Base-by-base conservation (phyloP, 495 filamentous ascomycete species). In the Penicillium mononematosum region DNA sequence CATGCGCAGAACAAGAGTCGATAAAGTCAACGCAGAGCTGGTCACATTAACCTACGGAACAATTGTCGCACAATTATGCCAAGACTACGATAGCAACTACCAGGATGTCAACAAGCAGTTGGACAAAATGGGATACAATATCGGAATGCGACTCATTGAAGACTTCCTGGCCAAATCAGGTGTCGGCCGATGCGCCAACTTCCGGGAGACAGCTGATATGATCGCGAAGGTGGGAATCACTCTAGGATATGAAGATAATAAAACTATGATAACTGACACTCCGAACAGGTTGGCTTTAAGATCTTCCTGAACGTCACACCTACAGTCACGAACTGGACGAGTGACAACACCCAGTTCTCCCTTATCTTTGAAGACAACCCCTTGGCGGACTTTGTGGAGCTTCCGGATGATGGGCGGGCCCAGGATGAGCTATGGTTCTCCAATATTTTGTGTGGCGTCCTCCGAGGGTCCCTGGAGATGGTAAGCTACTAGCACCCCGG, bases 91-190 rank as follows among this genome's bases (percentile, higher is more conserved):
- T 59, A 85, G 84, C 58, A 88, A 97, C 72, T 98, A 98, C 65
- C 80, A 84, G 49, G 90, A 98, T 70, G 93, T 83, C 70, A 98
- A 98, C 76, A 90, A 91, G 75, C 94, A 98, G 70, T 79, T 98
- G 45, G 94, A 98, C 68, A 95, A 91, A 75, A 98, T 98, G 94
- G 94, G 94, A 38, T 96, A 98, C 79, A 97, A 96, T 63, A 98
- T 98, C 56, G 94, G 94, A 8, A 82, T 98, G 71, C 89, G 94
- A 25, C 77, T 98, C 62, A 96, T 98, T 69, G 94, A 98, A 64
- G 94, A 98, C 71, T 98, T 96, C 70, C 85, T 98, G 39, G 94
- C 94, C 59, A 97, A 96, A 73, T 91, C 91, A 12, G 91, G 88
- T 58, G 88, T 88, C 16, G 89, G 90, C 66, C 83, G 91, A 55